These are phyloP conservation scores for Metarhizium guizhouense DNA, from an alignment of 2,329 filamentous ascomycete genomes.

Conservation along the genomic window DNA sequence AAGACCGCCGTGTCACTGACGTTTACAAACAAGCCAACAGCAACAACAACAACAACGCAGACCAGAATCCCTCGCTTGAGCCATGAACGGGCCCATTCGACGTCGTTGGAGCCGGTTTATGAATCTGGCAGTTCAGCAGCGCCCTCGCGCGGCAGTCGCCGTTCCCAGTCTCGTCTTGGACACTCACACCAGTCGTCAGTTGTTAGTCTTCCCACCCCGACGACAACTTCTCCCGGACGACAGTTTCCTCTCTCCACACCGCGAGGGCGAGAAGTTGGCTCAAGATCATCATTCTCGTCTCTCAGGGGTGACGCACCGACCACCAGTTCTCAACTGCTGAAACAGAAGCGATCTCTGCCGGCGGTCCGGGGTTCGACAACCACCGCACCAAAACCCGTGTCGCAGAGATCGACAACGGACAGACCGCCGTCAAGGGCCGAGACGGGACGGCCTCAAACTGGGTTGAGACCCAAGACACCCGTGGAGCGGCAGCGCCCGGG, in stretches of 20 bases:
- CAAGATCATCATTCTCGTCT: slow-evolving; percentile 44
- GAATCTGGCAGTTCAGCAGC: slow-evolving; percentile 71
- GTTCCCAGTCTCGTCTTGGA: slow-evolving; percentile 58
- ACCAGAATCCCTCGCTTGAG: slow-evolving; percentile 75
- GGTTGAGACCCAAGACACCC: slow-evolving; percentile 60
- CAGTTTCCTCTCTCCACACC: slow-evolving; percentile 50
- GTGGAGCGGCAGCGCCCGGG: slow-evolving; percentile 49
- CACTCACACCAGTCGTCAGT: slow-evolving; percentile 63
- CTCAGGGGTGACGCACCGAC: slow-evolving; percentile 54
- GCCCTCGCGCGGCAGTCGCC: slow-evolving; percentile 41
- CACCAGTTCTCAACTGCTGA: slow-evolving; percentile 54
- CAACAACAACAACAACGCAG: slow-evolving; percentile 15
- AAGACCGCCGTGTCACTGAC: slow-evolving; percentile 78
- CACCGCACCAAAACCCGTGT: slow-evolving; percentile 40
- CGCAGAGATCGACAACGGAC: slow-evolving; percentile 36
- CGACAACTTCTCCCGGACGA: slow-evolving; percentile 45
- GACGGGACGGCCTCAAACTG: slow-evolving; percentile 38
- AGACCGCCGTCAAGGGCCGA: slow-evolving; percentile 53
- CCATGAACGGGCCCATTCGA: slow-evolving; percentile 61
- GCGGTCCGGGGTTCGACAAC: slow-evolving; percentile 41
- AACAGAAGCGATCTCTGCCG: slow-evolving; percentile 57
- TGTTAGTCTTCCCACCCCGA: slow-evolving; percentile 52
- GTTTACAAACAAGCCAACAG: slow-evolving; percentile 70
- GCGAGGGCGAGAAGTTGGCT: slow-evolving; percentile 48
- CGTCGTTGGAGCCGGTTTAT: slow-evolving; percentile 80